Conservation (phyloP, 108 stramenopile species). For the Cyclotella choctawhatcheeana region DNA sequence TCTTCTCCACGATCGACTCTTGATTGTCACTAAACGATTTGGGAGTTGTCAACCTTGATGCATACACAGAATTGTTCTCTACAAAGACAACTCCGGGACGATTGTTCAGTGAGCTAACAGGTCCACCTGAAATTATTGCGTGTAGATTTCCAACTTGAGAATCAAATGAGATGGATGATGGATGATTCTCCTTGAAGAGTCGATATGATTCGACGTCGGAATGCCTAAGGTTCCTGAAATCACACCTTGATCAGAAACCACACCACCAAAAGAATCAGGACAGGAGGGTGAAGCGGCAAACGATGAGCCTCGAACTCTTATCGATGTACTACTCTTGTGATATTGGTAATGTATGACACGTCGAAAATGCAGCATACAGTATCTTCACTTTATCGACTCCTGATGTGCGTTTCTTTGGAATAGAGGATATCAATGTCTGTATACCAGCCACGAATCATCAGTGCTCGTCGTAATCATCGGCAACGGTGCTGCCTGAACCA, state of each 20-base stretch:
- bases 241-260: slow-evolving; percentile 46
- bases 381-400: slow-evolving; percentile 16
- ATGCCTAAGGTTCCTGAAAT: slow-evolving; percentile 23
- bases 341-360: slow-evolving; percentile 18
- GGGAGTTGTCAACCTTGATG: slow-evolving; percentile 28
- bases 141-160: slow-evolving; percentile 1
- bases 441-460: slow-evolving; percentile 14
- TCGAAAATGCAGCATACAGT: slow-evolving; percentile 19
- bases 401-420: slow-evolving; percentile 10
- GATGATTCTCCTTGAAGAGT: background rate
- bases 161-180: background rate
- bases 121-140: slow-evolving; percentile 32
- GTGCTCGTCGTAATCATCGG: slow-evolving; percentile 10
- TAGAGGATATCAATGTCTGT: slow-evolving; percentile 11
- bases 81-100: slow-evolving; percentile 44
- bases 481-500: slow-evolving; percentile 39
- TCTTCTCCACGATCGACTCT: slow-evolving; percentile 28
- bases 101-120: slow-evolving; percentile 41
- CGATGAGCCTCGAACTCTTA: slow-evolving; percentile 5
- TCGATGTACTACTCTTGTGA: background rate
- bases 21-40: slow-evolving; percentile 20
- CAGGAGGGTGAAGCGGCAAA: slow-evolving; percentile 24
- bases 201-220: slow-evolving; percentile 1
- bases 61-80: slow-evolving; percentile 35
- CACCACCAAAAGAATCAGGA: slow-evolving; percentile 26